These are phyloP conservation scores for Arbutus unedo DNA, from an alignment of 148 eudicot genomes.

Conservation along the genomic window DNA sequence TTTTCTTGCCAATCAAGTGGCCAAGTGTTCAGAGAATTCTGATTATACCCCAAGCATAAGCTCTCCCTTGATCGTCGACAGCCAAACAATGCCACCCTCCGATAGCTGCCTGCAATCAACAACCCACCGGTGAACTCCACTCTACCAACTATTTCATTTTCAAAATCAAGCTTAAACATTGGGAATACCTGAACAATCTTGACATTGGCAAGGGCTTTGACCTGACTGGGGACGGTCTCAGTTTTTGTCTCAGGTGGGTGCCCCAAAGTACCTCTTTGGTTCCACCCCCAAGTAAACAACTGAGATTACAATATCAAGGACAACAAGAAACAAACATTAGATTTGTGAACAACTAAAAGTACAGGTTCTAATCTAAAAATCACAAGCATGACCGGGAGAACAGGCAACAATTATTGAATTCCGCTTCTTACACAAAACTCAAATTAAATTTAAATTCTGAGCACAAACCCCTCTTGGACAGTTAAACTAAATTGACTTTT, in stretches of 20 bases:
- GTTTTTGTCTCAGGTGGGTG: conserved; percentile 86
- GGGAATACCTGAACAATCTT: conserved; percentile 81
- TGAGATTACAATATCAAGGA: conserved; percentile 22
- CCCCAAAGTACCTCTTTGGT: conserved; percentile 97
- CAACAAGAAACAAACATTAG: conserved; percentile 11
- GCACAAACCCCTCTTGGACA: not conserved
- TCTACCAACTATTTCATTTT: not conserved
- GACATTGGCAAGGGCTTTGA: conserved; percentile 78
- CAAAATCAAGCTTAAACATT: not conserved
- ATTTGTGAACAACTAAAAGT: not conserved
- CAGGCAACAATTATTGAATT: not conserved
- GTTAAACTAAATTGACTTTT: not conserved
- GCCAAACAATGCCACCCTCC: conserved; percentile 99
- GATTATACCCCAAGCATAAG: conserved; percentile 95
- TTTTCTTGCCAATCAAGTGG: not conserved
- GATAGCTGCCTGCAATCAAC: conserved; percentile 80
- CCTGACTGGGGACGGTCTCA: conserved; percentile 89
- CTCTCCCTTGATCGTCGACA: conserved; percentile 96
- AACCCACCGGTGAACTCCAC: conserved; percentile 20
- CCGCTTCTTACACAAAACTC: no score
- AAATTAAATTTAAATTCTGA: not conserved
- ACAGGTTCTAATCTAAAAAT: not conserved
- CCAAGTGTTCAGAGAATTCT: not conserved
- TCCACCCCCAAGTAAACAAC: conserved; percentile 99
- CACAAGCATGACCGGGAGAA: not conserved